Percentiles rank a stretch among this genome's conserved stretches.
These are phyloP conservation scores for Aspergillus brunneoviolaceus DNA, from an alignment of 2,329 filamentous ascomycete genomes.

Conservation along the genomic window DNA sequence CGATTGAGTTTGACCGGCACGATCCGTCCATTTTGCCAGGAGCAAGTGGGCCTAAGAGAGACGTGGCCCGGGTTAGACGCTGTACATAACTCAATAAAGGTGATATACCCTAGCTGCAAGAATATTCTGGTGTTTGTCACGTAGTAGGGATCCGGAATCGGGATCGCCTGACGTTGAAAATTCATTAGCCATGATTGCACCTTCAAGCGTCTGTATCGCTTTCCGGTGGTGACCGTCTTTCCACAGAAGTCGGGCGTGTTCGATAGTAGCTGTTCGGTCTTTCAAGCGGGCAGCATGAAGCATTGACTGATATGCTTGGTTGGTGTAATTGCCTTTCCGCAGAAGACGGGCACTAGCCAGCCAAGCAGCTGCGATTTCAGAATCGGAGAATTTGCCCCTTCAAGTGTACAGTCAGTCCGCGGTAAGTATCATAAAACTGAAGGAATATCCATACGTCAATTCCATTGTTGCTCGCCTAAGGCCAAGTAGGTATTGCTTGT, in stretches of 20 bases:
- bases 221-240: slow-evolving; percentile 90
- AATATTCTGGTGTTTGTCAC: slow-evolving; percentile 52
- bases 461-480: slow-evolving; percentile 86
- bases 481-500: slow-evolving; percentile 91
- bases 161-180: slow-evolving; percentile 55
- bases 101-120: slow-evolving; percentile 44
- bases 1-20: slow-evolving; percentile 88
- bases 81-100: neutral
- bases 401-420: slow-evolving; percentile 26
- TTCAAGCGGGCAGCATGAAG: slow-evolving; percentile 82
- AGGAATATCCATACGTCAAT: slow-evolving; percentile 48
- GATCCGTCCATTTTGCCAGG: slow-evolving; percentile 94
- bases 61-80: neutral
- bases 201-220: slow-evolving; percentile 86
- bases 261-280: slow-evolving; percentile 84
- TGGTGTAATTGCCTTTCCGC: slow-evolving; percentile 77
- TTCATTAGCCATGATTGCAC: slow-evolving; percentile 78
- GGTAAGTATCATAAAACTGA: neutral
- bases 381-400: slow-evolving; percentile 59
- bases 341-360: slow-evolving; percentile 80
- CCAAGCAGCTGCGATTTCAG: slow-evolving; percentile 82
- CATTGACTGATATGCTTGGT: slow-evolving; percentile 91
- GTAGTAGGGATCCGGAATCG: slow-evolving; percentile 39
- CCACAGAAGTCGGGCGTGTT: slow-evolving; percentile 91
- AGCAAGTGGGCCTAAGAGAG: slow-evolving; percentile 71